Percentiles rank a stretch among this genome's conserved stretches.
These are phyloP conservation scores for Leccinum angustisporum DNA, from an alignment of 1,284 basidiomycete genomes.

Conservation along the genomic window DNA sequence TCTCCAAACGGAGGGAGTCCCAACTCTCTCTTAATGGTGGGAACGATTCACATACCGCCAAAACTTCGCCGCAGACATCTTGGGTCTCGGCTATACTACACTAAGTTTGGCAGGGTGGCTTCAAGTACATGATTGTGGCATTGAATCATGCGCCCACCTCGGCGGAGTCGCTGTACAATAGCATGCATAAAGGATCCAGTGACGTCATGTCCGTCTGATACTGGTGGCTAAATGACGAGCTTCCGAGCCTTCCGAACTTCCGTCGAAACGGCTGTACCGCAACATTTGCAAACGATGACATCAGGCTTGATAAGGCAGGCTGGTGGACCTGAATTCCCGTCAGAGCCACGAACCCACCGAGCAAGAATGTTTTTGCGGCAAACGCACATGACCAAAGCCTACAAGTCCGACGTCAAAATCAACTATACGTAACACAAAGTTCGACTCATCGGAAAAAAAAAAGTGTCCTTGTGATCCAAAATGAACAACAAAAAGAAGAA, in stretches of 20 bases:
- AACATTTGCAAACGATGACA: constrained; percentile 5
- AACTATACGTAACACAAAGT: constrained; percentile 15
- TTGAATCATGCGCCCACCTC: not conserved
- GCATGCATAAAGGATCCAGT: not conserved
- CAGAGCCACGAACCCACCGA: not conserved
- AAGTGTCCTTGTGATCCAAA: constrained; percentile 1
- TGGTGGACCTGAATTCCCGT: not conserved
- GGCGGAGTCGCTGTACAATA: not conserved
- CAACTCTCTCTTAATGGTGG: not conserved
- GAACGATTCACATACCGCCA: not conserved
- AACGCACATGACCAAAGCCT: not conserved
- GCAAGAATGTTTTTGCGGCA: not conserved
- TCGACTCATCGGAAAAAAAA: not conserved
- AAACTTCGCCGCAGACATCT: not conserved
- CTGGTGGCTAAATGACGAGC: not conserved
- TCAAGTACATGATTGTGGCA: not conserved
- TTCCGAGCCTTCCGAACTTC: not conserved
- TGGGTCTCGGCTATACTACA: constrained; percentile 1
- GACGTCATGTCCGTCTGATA: not conserved
- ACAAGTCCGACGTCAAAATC: not conserved
- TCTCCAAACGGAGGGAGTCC: constrained; percentile 1
- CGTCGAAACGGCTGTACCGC: not conserved
- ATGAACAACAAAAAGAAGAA: not conserved
- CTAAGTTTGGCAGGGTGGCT: not conserved
- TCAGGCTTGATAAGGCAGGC: constrained; percentile 1